Evolutionary conservation across 768 basidiomycete species (phyloP).

Genomic region (Cubamyces sp.): DNA sequence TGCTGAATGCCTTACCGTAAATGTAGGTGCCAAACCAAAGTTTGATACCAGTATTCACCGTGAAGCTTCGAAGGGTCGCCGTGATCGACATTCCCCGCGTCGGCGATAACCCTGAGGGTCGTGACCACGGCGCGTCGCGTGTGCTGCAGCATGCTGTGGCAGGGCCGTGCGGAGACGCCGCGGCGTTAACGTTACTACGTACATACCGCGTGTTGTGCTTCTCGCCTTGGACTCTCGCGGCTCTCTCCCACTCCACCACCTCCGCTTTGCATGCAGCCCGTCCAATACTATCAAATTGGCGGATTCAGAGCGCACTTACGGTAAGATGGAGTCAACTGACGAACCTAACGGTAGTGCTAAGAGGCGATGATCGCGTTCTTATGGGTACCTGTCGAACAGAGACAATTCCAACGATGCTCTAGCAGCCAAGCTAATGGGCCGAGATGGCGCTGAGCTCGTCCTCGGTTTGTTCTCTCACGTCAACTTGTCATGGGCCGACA

Average conservation of each 20-base stretch:
- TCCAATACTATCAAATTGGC: slow-evolving; percentile 27
- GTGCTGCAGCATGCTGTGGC: slow-evolving; percentile 7
- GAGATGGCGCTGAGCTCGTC: slow-evolving; percentile 19
- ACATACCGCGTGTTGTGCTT: neutral
- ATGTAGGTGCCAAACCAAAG: no score
- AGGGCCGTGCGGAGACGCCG: slow-evolving; percentile 3
- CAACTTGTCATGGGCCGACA: neutral
- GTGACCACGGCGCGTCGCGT: slow-evolving; percentile 18
- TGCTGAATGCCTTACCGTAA: no score
- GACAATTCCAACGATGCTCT: slow-evolving; percentile 19
- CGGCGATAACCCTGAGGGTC: neutral
- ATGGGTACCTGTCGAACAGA: neutral
- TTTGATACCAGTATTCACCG: no score
- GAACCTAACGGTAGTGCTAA: no score
- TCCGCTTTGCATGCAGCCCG: slow-evolving; percentile 5
- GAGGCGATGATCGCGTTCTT: no score
- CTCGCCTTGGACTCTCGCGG: neutral
- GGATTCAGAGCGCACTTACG: slow-evolving; percentile 24
- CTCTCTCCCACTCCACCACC: neutral
- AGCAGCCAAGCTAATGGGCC: slow-evolving; percentile 2
- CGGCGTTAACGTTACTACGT: neutral
- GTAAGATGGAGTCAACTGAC: neutral
- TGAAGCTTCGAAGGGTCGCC: neutral
- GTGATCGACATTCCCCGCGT: neutral
- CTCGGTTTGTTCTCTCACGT: slow-evolving; percentile 14